Evolutionary conservation across 2,329 filamentous ascomycete species (phyloP), one percentile per base, ranked within the genome.

Genomic region (Aureobasidium lini): DNA sequence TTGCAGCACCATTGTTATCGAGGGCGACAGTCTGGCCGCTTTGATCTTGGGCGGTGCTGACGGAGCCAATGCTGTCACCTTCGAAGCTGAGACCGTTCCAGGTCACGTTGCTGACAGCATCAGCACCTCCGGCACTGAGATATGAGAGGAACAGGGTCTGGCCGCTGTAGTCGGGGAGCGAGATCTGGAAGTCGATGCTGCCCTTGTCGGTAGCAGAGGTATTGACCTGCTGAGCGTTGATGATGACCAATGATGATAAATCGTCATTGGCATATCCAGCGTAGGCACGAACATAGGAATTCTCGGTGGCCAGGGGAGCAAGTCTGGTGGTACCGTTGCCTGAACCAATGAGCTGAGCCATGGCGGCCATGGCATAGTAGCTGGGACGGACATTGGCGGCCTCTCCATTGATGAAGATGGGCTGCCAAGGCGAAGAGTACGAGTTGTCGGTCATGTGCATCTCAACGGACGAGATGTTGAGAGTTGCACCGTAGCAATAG

Each of bases 381-480:
- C 74, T 69, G 1, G 78, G 77, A 29, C 78, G 74, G 9, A 80
- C 76, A 62, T 74, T 74, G 28, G 61, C 52, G 40, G 59, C 16
- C n/a, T 59, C 40, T 15, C 43, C 47, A 29, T 69, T 67, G 5
- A 67, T 71, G 31, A 70, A 74, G 39, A 76, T 69, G 15, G 79
- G 79, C 62, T 77, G 74, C 79, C 79, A 81, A 2, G 78, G 76
- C 59, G 74, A 74, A 6, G 77, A 76, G 63, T 77, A 77, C 61
- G 77, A 79, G 67, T 79, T 79, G 67, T 79, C 77, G 9, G 78
- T 81, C 78, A 81, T 80, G 71, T 81, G 79, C 72, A 81, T 76
- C 62, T 79, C 73, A 2, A 81, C 77, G 8, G 75, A 75, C 0
- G 72, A 69, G 54, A 81, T 74, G 61, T 77, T 77, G 42, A 79